phyloP scores from a whole-genome alignment of 2,329 filamentous ascomycete genomes.

The Magnaporthiopsis incrustans region DNA sequence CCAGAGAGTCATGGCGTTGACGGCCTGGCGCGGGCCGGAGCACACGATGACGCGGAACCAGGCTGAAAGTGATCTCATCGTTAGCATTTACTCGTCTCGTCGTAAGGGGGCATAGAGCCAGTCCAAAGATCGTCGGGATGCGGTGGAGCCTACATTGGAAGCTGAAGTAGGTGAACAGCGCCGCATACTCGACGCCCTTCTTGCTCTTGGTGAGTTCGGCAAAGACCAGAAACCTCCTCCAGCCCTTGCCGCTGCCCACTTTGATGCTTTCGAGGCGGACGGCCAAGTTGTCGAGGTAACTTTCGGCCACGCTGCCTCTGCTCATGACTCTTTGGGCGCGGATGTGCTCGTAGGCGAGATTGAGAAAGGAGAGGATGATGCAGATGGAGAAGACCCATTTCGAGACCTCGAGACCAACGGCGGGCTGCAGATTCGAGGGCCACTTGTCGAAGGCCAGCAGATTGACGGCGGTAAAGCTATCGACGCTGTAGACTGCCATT shows the following conservation, averaged over 20 bases:
- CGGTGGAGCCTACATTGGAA: constrained; percentile 45
- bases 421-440: constrained; percentile 75
- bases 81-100: background rate
- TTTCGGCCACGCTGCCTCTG: constrained; percentile 80
- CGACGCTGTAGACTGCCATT: constrained; percentile 76
- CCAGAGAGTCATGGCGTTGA: constrained; percentile 84
- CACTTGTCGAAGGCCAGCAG: constrained; percentile 82
- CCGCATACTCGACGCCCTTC: constrained; percentile 84
- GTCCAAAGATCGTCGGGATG: background rate
- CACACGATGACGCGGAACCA: constrained; percentile 87
- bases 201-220: constrained; percentile 84
- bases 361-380: constrained; percentile 83
- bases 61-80: constrained; percentile 34
- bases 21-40: constrained; percentile 82
- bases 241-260: constrained; percentile 68
- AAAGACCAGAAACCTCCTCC: constrained; percentile 86
- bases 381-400: constrained; percentile 95
- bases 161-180: constrained; percentile 82
- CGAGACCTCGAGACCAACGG: constrained; percentile 66
- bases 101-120: too few species aligned
- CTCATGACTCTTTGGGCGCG: constrained; percentile 74
- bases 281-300: constrained; percentile 82
- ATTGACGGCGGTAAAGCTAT: constrained; percentile 90
- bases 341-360: constrained; percentile 72
- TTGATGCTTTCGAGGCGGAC: constrained; percentile 77